Percentiles rank a stretch among this genome's conserved stretches.
These are phyloP conservation scores for Sporisorium sorghi DNA, from an alignment of 1,284 basidiomycete genomes.

Conservation along the genomic window DNA sequence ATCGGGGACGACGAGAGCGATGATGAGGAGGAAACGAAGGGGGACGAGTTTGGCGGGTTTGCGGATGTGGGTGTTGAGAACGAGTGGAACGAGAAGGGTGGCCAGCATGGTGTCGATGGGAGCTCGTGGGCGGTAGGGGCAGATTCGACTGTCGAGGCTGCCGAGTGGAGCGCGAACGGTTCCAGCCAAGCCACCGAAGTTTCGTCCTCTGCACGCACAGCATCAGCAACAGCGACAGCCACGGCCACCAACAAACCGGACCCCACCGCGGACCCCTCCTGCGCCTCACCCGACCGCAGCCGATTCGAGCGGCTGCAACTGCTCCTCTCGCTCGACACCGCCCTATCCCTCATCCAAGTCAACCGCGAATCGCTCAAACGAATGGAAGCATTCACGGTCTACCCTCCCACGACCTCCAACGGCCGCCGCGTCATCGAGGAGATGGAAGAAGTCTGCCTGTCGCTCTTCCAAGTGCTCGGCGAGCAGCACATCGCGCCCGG, in stretches of 20 bases:
- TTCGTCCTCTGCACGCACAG: background rate
- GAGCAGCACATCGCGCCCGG: conserved; percentile 86
- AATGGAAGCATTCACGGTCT: conserved; percentile 86
- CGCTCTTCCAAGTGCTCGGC: conserved; percentile 81
- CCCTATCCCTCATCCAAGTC: conserved; percentile 90
- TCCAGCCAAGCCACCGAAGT: background rate
- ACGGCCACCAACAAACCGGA: background rate
- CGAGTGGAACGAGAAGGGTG: conserved; percentile 44
- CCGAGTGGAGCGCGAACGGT: conserved; percentile 1
- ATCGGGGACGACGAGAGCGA: conserved; percentile 46
- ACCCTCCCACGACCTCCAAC: conserved; percentile 72
- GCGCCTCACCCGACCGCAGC: conserved; percentile 12
- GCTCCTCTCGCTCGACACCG: conserved; percentile 88
- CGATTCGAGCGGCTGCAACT: conserved; percentile 70
- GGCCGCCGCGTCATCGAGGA: conserved; percentile 74
- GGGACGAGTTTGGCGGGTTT: conserved; percentile 6
- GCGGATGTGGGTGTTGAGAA: conserved; percentile 9
- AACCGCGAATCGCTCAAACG: conserved; percentile 90
- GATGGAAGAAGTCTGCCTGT: conserved; percentile 90
- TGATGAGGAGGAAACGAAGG: conserved; percentile 31
- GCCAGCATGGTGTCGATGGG: conserved; percentile 12
- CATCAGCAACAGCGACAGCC: conserved; percentile 7
- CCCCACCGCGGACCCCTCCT: no score
- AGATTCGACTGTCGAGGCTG: conserved; percentile 5
- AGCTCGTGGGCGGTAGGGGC: conserved; percentile 10